Evolutionary conservation across 1,284 basidiomycete species (phyloP), one percentile per base, ranked within the genome.

Genomic region (Cutaneotrichosporon sp.): DNA sequence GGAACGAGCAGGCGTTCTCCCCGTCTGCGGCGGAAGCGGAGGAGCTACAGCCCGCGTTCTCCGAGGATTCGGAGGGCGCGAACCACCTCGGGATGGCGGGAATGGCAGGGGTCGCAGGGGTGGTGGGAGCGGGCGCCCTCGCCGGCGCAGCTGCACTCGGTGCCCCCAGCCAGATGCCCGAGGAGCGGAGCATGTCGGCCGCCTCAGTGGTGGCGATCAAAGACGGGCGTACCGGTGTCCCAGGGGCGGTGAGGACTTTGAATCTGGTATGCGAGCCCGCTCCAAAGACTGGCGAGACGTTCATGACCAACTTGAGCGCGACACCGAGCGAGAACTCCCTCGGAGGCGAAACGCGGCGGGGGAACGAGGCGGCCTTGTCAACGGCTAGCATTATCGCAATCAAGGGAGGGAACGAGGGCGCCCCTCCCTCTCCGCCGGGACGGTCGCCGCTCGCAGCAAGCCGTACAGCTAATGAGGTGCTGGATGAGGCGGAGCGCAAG

Each of bases 341-440:
- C n/a, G 16, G 10, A n/a, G 30, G n/a, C 38, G 65, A 66, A 22
- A 70, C 70, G 31, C 55, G 60, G 38, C 69, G 61, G 61, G 71
- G 63, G n/a, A 65, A 72, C 51, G 75, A 78, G 34, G 69, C 76
- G 4, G 72, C 74, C 6, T 68, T 64, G 14, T 74, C 72, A 32
- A 55, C 69, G 0, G 72, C 78, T 0, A 72, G 69, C 40, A 72
- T 77, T 32, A 79, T 73, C 21, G 79, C 79, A 11, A 80, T 80
- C 53, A 66, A 75, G 14, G 66, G 67, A 30, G 79, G 79, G 8
- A 64, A 70, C 51, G 70, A 74, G 50, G 79, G 79, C 4, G 61
- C 65, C 47, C 52, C 36, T 26, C 56, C 56, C 50, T 31, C 18
- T n/a, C 31, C 26, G n/a, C 36, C 47, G 8, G 13, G 32, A 1